Conservation (phyloP, 2,329 filamentous ascomycete genomes). For the Beauveria rudraprayagi region DNA sequence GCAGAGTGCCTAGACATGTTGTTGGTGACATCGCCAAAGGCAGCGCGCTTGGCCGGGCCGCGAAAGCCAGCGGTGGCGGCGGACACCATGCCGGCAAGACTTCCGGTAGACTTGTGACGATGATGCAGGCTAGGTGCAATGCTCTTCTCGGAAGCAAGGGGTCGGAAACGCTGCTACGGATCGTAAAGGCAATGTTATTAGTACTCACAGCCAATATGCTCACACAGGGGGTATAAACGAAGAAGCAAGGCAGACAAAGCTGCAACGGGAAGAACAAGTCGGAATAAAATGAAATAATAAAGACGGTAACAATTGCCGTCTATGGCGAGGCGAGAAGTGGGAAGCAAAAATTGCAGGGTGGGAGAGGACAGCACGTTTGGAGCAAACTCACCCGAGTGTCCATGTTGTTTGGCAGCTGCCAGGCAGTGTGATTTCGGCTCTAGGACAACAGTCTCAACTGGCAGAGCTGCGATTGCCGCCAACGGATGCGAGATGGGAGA, state of each 20-base stretch:
- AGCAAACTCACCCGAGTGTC: conserved; percentile 27
- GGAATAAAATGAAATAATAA: neutral
- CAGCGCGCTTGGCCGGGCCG: conserved; percentile 60
- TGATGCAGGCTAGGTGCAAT: conserved; percentile 52
- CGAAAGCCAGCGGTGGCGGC: conserved; percentile 23
- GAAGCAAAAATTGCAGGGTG: neutral
- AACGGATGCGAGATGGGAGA: neutral
- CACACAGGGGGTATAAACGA: conserved; percentile 10
- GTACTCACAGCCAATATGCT: conserved; percentile 1
- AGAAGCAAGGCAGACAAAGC: neutral
- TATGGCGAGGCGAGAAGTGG: conserved; percentile 1
- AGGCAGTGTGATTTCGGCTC: conserved; percentile 10
- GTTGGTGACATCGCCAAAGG: conserved; percentile 78
- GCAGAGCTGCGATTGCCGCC: conserved; percentile 1
- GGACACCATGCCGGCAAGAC: conserved; percentile 33
- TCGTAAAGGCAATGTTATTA: conserved; percentile 3
- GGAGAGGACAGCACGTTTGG: conserved; percentile 3
- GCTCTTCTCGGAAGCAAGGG: conserved; percentile 47
- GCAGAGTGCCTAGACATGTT: conserved; percentile 43
- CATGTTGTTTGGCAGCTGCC: conserved; percentile 20
- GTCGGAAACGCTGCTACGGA: conserved; percentile 29
- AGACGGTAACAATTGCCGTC: conserved; percentile 9
- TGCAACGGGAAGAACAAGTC: conserved; percentile 1
- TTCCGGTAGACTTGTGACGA: conserved; percentile 71
- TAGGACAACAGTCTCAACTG: conserved; percentile 13